Evolutionary conservation across 2,329 filamentous ascomycete species (phyloP), one percentile per base, ranked within the genome.

Genomic region (Sporothrix inflata): DNA sequence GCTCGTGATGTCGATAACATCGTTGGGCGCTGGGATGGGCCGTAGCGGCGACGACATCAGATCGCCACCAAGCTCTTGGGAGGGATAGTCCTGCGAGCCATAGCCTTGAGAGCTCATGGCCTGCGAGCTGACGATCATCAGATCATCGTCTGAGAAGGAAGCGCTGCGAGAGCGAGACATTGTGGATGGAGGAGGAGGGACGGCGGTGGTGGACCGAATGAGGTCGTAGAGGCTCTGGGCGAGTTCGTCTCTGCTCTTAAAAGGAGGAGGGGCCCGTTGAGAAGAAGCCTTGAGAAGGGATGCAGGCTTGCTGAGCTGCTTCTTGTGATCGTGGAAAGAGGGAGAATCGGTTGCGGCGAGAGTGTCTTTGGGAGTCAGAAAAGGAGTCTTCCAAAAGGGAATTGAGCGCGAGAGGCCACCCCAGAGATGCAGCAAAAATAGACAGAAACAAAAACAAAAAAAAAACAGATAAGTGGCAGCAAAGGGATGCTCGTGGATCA

Each of bases 81-180:
- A 71, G 1, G 55, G 42, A 27, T 12, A 30, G 7, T 57, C 57
- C 19, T 71, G 65, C 14, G 69, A 63, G 16, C 57, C 63, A 53
- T 55, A 75, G 12, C 75, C 72, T 34, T 77, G 77, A 71, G 78
- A 78, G 75, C 75, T 78, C 69, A 75, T 76, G 8, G 77, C 77
- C 67, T 80, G 79, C 6, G 80, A 81, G 75, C 77, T 79, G 61
- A 82, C 77, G n/a, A 79, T 69, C 19, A 80, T 73, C 57, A 82
- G 77, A 70, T 82, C 80, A 69, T 81, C 79, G 76, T 82, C 80
- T 61, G 79, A 79, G 63, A 81, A 81, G 68, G 80, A 82, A 38
- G 74, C 74, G 49, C 75, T 78, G 40, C 78, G 77, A 3, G 77
- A 78, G 61, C 76, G 78, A 60, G 60, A 14, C 66, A 38, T 61